These are phyloP conservation scores for Salisapilia sapeloensis DNA, from an alignment of 352 stramenopile genomes.

Conservation along the genomic window DNA sequence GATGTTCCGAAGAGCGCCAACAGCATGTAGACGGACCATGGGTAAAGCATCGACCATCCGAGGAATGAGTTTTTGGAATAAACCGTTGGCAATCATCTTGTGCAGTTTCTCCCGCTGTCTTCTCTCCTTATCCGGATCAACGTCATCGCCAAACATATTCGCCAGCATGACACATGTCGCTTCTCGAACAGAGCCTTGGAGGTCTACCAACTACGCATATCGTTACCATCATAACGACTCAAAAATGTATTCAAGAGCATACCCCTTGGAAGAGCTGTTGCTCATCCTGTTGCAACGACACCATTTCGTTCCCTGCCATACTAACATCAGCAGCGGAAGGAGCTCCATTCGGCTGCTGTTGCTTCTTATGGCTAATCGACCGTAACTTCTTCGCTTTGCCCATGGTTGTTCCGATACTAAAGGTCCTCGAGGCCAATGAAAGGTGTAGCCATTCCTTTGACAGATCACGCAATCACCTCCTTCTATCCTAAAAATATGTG, in stretches of 20 bases:
- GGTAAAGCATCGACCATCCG: slow-evolving; percentile 68
- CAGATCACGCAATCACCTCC: too few species aligned
- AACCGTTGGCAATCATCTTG: slow-evolving; percentile 54
- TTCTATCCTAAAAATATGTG: too few species aligned
- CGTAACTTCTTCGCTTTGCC: slow-evolving; percentile 79
- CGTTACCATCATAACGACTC: not conserved
- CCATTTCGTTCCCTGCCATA: slow-evolving; percentile 17
- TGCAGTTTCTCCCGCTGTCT: slow-evolving; percentile 44
- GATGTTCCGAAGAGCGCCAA: slow-evolving; percentile 75
- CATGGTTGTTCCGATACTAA: too few species aligned
- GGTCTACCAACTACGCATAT: slow-evolving; percentile 26
- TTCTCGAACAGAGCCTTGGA: slow-evolving; percentile 70
- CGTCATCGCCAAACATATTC: slow-evolving; percentile 63
- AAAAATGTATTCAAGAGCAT: slow-evolving; percentile 3
- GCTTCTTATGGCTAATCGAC: slow-evolving; percentile 74
- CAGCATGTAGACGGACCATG: slow-evolving; percentile 69
- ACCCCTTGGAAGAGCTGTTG: slow-evolving; percentile 53
- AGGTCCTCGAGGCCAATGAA: too few species aligned
- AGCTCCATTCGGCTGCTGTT: slow-evolving; percentile 33
- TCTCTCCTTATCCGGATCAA: slow-evolving; percentile 33
- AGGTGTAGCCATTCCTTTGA: too few species aligned
- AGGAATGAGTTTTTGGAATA: slow-evolving; percentile 72
- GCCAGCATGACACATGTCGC: slow-evolving; percentile 73
- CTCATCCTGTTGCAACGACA: slow-evolving; percentile 27
- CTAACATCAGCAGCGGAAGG: slow-evolving; percentile 40